Evolutionary conservation across 2,329 filamentous ascomycete species (phyloP), one percentile per base, ranked within the genome.

Genomic region (Hypoxylon sp.): DNA sequence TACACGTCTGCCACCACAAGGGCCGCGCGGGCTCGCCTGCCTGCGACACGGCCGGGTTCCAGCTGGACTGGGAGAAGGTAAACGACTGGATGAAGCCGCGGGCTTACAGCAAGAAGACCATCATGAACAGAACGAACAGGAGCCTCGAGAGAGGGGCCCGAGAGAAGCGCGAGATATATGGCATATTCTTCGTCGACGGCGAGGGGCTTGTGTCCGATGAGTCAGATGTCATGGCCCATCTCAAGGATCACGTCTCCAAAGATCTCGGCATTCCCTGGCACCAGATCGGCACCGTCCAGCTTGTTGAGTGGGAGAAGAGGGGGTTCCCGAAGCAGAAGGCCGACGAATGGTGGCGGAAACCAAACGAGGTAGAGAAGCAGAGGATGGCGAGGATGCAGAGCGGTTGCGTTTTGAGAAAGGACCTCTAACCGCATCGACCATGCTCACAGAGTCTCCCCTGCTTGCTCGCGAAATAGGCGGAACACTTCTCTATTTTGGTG

Each of bases 181-280:
- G 55, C 0, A 50, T 23, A 9, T 64, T 64, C 55, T 66, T 66
- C 21, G 52, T 57, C 3, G 55, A 55, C 17, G 55, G 52, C 10
- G 47, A 55, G 17, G 38, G 5, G 1, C 55, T 51, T 0, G 51
- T 23, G 2, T 40, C 27, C 1, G 18, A 48, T 11, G 1, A 13
- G 0, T 4, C 21, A 0, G 17, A 8, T 1, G 33, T 60, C 1
- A 15, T 26, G 1, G 1, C 48, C 2, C 62, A 61, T 20, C n/a
- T 65, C 4, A 64, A 60, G 31, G 68, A 69, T 15, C 61, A 60
- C 5, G 64, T 69, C 18, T 69, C 66, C 1, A 69, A 69, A 40
- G 66, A 69, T 15, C 58, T 69, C 5, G 61, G 52, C n/a, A 29
- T 68, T 1, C 65, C 67, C 3, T 62, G 42, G 47, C 65, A 66